Evolutionary conservation across 2,329 filamentous ascomycete genomes (phyloP).

Genomic region (Pyrenophora graminea): DNA sequence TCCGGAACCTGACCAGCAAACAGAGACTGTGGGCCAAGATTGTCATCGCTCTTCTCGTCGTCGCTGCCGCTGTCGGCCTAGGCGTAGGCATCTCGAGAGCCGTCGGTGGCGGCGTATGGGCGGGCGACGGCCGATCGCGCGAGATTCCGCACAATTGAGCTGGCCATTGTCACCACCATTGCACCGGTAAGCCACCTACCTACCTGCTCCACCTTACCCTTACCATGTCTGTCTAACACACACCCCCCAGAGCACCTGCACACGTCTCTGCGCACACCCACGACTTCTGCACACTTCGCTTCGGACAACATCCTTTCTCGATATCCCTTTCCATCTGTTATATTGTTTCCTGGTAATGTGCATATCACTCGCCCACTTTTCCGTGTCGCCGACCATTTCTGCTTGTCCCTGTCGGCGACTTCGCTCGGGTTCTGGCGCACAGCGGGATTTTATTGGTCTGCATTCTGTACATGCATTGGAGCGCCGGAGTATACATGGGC

Average conservation of each 20-base stretch:
- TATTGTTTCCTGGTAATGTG: constrained; percentile 20
- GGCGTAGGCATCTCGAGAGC: constrained; percentile 55
- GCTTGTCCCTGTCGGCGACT: neutral
- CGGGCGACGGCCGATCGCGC: constrained; percentile 44
- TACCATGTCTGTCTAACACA: neutral
- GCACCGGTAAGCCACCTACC: neutral
- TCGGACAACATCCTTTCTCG: constrained; percentile 20
- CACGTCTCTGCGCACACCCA: constrained; percentile 6
- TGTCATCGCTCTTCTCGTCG: constrained; percentile 50
- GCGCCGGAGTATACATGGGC: constrained; percentile 15
- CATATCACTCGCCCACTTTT: constrained; percentile 13
- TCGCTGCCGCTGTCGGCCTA: constrained; percentile 53
- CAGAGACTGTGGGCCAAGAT: constrained; percentile 53
- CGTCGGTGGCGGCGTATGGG: constrained; percentile 55
- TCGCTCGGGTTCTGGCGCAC: constrained; percentile 12
- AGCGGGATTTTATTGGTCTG: constrained; percentile 3
- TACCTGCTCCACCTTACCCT: too few species aligned
- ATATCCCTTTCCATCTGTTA: constrained; percentile 24
- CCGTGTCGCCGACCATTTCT: constrained; percentile 9
- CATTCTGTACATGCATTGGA: constrained; percentile 14
- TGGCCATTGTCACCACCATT: neutral
- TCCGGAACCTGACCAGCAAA: constrained; percentile 49
- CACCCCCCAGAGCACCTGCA: constrained; percentile 2
- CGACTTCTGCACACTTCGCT: constrained; percentile 21
- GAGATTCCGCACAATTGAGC: constrained; percentile 38